A percentile compares a stretch with the other conserved stretches of the same genome.
Evolutionary conservation across 2,329 filamentous ascomycete species (phyloP).

Genomic region (Colletotrichum sp.): DNA sequence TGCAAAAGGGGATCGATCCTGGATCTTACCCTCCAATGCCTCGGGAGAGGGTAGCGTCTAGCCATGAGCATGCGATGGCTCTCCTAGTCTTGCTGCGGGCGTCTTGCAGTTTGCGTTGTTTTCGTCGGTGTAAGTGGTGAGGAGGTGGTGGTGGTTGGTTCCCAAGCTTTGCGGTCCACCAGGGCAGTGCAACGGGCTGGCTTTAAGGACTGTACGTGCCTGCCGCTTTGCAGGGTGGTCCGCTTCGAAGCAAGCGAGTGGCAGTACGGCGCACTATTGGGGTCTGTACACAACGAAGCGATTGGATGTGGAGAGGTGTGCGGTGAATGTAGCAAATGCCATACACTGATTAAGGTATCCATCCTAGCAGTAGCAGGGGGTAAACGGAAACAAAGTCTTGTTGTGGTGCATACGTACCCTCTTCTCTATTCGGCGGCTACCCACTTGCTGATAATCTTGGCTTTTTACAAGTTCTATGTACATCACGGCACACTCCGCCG

Average conservation of each 20-base stretch:
- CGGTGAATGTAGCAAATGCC: not conserved
- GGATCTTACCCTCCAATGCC: not conserved
- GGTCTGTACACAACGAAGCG: not conserved
- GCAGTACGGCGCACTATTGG: not conserved
- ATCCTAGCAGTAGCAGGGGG: not conserved
- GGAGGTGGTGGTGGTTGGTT: not conserved
- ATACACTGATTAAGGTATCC: not conserved
- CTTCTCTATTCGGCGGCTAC: not conserved
- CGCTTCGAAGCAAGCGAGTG: not conserved
- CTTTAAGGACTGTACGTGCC: not conserved
- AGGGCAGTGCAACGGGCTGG: not conserved
- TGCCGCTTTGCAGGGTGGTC: not conserved
- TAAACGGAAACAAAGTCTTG: not conserved
- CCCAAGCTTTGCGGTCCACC: not conserved
- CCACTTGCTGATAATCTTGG: not conserved
- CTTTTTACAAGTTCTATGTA: not conserved
- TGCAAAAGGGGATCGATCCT: not conserved
- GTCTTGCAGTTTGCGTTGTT: not conserved
- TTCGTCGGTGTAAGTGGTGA: not conserved
- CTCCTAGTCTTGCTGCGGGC: not conserved
- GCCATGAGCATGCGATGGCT: not conserved
- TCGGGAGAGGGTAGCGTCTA: not conserved
- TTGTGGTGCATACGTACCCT: not conserved
- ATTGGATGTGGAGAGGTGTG: not conserved
- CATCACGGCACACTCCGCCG: not conserved